These are phyloP conservation scores for Eucalyptus sp. DNA, from an alignment of 345 rosid genomes.

Conservation along the genomic window DNA sequence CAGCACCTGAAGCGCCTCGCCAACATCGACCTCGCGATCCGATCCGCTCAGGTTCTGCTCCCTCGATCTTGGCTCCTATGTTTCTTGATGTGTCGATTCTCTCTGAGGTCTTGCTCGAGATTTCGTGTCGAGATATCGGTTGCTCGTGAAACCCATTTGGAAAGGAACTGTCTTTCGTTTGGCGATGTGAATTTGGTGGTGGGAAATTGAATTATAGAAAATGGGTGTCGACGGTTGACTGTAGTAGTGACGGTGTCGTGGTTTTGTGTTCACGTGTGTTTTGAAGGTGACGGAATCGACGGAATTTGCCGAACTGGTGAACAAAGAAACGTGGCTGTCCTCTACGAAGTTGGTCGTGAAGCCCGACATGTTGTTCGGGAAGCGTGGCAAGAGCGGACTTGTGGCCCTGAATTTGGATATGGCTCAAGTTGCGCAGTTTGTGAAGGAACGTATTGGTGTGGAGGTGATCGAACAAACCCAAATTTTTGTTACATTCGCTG, in stretches of 20 bases:
- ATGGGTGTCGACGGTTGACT: background rate
- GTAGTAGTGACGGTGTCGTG: background rate
- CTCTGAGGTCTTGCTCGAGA: background rate
- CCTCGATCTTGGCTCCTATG: background rate
- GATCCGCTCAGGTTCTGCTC: slow-evolving; percentile 10
- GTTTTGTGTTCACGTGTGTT: background rate
- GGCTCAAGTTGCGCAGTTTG: slow-evolving; percentile 95
- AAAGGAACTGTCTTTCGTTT: background rate
- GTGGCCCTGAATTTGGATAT: slow-evolving; percentile 89
- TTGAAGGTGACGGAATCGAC: slow-evolving; percentile 72
- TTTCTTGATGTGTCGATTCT: background rate
- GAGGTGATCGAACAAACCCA: slow-evolving; percentile 28
- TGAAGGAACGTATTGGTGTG: slow-evolving; percentile 72
- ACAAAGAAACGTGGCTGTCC: slow-evolving; percentile 82
- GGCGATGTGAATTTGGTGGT: background rate
- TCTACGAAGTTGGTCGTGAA: slow-evolving; percentile 85
- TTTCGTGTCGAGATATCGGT: background rate
- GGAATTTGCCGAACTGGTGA: slow-evolving; percentile 65
- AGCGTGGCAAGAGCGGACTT: slow-evolving; percentile 94
- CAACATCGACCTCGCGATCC: slow-evolving; percentile 3
- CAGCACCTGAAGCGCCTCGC: slow-evolving; percentile 11
- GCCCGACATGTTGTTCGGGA: slow-evolving; percentile 97
- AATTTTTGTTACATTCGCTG: background rate
- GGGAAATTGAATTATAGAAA: background rate
- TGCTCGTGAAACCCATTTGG: background rate